These are phyloP conservation scores for Pleurotus sapidus DNA, from an alignment of 768 basidiomycete genomes.

Conservation along the genomic window DNA sequence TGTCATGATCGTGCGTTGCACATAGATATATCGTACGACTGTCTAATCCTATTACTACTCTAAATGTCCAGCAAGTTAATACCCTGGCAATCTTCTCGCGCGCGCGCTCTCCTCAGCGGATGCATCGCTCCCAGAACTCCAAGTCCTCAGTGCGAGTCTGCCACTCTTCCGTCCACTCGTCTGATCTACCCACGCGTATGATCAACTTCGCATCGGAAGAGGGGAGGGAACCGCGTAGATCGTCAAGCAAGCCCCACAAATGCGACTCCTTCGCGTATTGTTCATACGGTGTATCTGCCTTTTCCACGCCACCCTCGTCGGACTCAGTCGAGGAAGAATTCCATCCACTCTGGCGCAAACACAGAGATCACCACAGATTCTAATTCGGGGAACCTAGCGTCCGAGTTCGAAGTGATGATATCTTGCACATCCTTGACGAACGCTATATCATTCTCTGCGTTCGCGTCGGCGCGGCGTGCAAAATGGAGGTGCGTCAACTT, in stretches of 20 bases:
- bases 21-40: too few relatives aligned
- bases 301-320: conserved; percentile 19
- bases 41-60: too few relatives aligned
- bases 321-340: conserved; percentile 10
- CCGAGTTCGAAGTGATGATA: conserved; percentile 23
- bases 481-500: conserved; percentile 37
- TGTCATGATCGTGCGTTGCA: too few relatives aligned
- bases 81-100: too few relatives aligned
- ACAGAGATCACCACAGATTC: conserved; percentile 27
- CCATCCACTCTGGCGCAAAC: conserved; percentile 19
- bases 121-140: too few relatives aligned
- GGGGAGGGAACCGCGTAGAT: neutral
- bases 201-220: neutral
- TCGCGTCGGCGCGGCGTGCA: conserved; percentile 35
- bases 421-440: conserved; percentile 30
- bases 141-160: too few relatives aligned
- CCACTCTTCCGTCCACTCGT: neutral
- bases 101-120: too few relatives aligned
- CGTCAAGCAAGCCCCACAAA: too few relatives aligned
- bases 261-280: conserved; percentile 14
- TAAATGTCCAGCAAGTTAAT: too few relatives aligned
- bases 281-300: conserved; percentile 22
- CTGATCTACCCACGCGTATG: neutral
- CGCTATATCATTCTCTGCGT: conserved; percentile 35
- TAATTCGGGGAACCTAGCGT: conserved; percentile 21